phyloP scores from a whole-genome alignment of 768 basidiomycete species.

The Xerocomus brunneocitrinus region DNA sequence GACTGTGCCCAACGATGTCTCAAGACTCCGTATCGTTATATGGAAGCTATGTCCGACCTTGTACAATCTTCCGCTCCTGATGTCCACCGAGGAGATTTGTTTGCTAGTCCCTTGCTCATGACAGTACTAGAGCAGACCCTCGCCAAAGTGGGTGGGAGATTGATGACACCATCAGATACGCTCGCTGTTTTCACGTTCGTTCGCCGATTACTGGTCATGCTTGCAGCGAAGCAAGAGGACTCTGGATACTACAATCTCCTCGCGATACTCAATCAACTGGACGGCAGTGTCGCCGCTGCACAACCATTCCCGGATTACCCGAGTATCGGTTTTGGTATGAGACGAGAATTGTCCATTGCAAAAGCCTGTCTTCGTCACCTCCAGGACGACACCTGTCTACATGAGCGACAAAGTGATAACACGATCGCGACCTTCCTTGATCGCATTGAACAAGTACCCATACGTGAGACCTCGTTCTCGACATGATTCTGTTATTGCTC shows the following conservation, averaged over 20 bases:
- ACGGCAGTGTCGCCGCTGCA: slow-evolving; percentile 27
- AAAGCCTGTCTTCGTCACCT: slow-evolving; percentile 33
- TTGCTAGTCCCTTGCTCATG: slow-evolving; percentile 74
- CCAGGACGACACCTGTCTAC: slow-evolving; percentile 5
- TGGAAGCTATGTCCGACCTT: slow-evolving; percentile 60
- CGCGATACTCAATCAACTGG: slow-evolving; percentile 35
- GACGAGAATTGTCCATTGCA: slow-evolving; percentile 43
- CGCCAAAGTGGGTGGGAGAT: slow-evolving; percentile 57
- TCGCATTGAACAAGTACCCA: slow-evolving; percentile 37
- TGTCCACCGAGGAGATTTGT: slow-evolving; percentile 25
- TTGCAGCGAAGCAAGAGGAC: slow-evolving; percentile 52
- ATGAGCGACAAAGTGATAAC: not conserved
- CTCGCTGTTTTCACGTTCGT: slow-evolving; percentile 61
- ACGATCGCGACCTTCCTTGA: slow-evolving; percentile 42
- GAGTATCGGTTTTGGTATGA: slow-evolving; percentile 37
- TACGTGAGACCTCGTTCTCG: slow-evolving; percentile 39
- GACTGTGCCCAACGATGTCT: slow-evolving; percentile 80
- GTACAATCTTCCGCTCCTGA: slow-evolving; percentile 9
- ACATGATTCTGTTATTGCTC: not conserved
- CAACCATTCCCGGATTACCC: slow-evolving; percentile 33
- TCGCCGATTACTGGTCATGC: slow-evolving; percentile 55
- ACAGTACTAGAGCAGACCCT: slow-evolving; percentile 74
- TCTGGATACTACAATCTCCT: slow-evolving; percentile 33
- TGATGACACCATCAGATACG: slow-evolving; percentile 55
- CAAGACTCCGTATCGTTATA: slow-evolving; percentile 81